phyloP scores from a whole-genome alignment of 805 yeast genomes.

The Metschnikowia dekortorum region DNA sequence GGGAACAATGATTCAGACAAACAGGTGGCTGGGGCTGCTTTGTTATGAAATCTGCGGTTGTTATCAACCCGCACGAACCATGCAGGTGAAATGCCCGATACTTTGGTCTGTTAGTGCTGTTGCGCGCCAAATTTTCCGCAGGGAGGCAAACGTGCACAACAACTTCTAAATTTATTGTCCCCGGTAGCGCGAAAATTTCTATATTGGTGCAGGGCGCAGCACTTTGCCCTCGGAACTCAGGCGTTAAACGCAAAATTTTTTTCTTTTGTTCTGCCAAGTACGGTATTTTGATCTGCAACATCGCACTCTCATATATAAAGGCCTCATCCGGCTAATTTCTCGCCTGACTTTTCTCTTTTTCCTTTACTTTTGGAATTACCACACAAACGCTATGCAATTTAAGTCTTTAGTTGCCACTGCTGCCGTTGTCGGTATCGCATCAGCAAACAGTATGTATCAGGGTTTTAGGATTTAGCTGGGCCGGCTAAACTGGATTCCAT shows the following conservation, averaged over 20 bases:
- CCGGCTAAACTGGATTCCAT: too few species aligned
- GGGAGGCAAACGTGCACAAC: neutral
- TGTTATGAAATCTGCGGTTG: neutral
- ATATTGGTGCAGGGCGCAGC: slow-evolving; percentile 4
- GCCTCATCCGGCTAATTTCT: neutral
- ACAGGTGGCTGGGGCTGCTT: slow-evolving; percentile 1
- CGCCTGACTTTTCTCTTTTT: slow-evolving; percentile 2
- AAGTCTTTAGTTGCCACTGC: slow-evolving; percentile 46
- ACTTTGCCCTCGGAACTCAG: slow-evolving; percentile 11
- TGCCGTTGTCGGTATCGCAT: slow-evolving; percentile 48
- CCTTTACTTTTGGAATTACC: slow-evolving; percentile 5
- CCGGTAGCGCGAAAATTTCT: neutral
- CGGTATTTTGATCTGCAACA: neutral
- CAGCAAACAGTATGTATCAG: slow-evolving; percentile 27
- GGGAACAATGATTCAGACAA: neutral
- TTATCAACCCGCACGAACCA: slow-evolving; percentile 1
- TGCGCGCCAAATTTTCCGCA: neutral
- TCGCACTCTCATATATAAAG: slow-evolving; percentile 1
- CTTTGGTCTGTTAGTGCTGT: neutral
- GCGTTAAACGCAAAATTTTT: slow-evolving; percentile 3
- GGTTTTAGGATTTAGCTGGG: neutral
- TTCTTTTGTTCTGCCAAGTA: neutral
- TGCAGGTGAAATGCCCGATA: neutral
- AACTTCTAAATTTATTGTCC: neutral
- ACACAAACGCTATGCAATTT: slow-evolving; percentile 46